Conservation (phyloP, 352 stramenopile genomes). For the Globisporangium cystogenes region DNA sequence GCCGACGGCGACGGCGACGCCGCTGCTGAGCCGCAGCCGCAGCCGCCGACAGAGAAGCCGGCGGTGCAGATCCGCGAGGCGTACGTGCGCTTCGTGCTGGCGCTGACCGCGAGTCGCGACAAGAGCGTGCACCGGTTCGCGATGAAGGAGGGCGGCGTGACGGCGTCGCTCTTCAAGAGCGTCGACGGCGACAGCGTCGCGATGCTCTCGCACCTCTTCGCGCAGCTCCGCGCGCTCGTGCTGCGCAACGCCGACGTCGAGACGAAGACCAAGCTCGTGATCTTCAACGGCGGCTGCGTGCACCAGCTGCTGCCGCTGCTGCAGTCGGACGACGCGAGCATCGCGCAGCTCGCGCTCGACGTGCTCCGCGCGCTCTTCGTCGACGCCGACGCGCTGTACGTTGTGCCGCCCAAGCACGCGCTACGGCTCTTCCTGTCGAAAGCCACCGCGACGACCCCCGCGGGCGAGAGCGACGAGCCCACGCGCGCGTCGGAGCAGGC, state of each 20-base stretch:
- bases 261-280: slow-evolving; percentile 41
- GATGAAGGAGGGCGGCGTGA: slow-evolving; percentile 63
- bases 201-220: slow-evolving; percentile 45
- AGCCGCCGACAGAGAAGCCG: slow-evolving; percentile 3
- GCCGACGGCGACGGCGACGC: background rate
- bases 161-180: slow-evolving; percentile 67
- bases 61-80: slow-evolving; percentile 58
- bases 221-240: slow-evolving; percentile 36
- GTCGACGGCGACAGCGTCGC: slow-evolving; percentile 64
- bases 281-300: slow-evolving; percentile 60
- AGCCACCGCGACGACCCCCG: slow-evolving; percentile 3
- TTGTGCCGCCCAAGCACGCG: slow-evolving; percentile 32
- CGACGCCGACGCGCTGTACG: slow-evolving; percentile 43
- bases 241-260: slow-evolving; percentile 51
- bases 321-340: slow-evolving; percentile 41
- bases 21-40: background rate
- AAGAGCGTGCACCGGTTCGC: slow-evolving; percentile 78
- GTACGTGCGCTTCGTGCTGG: slow-evolving; percentile 61
- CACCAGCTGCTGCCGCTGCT: slow-evolving; percentile 69
- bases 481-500: slow-evolving; percentile 30
- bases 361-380: slow-evolving; percentile 65
- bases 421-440: slow-evolving; percentile 44
- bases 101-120: slow-evolving; percentile 55
- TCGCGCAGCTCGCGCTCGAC: slow-evolving; percentile 26
- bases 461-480: slow-evolving; percentile 9